Evolutionary conservation across 2,329 filamentous ascomycete genomes (phyloP), one percentile per base, ranked within the genome.

Genomic region (Samsoniella hepiali): DNA sequence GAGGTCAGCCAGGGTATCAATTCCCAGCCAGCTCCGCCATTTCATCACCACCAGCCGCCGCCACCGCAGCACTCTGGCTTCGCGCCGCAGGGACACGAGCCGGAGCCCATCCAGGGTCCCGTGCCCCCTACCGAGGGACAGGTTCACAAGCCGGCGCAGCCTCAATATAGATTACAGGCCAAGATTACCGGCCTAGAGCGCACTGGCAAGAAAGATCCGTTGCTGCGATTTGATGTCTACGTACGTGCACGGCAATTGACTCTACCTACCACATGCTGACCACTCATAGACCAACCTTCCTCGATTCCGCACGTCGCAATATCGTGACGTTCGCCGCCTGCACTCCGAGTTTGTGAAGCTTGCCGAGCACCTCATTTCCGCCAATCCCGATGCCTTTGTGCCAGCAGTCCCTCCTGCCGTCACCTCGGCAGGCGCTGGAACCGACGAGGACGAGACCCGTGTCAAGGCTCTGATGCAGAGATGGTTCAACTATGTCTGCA

Each of bases 261-360:
- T 8, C 8, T 42, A 29, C 11, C 15, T 42, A 17, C 15, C 51
- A 22, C 55, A 34, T 51, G 36, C 71, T 75, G 66, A 74, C 70
- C 68, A 31, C 15, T 7, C 47, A 3, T 63, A 99, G 95, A 99
- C 95, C 68, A 99, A 99, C 77, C 89, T 99, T n/a, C 93, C 94
- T 60, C 94, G 94, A 69, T 99, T 97, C 77, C 88, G 95, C 70
- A 99, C 95, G 0, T 99, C 95, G 5, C 95, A 99, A 76, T 99
- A 97, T 79, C 93, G 95, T 72, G 95, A 99, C 77, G 93, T 99
- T 68, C 91, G 95, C 70, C 91, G 95, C 65, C 89, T 96, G 66
- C 95, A 99, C 77, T 93, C 91, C 55, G 95, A 99, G 74, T 99
- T 99, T 72, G 84, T 91, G 67, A 99, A 98, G 77, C 88, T 99